Evolutionary conservation across 179 eudicot species (phyloP), one percentile per base, ranked within the genome.

Genomic region (Drosera spatulata): DNA sequence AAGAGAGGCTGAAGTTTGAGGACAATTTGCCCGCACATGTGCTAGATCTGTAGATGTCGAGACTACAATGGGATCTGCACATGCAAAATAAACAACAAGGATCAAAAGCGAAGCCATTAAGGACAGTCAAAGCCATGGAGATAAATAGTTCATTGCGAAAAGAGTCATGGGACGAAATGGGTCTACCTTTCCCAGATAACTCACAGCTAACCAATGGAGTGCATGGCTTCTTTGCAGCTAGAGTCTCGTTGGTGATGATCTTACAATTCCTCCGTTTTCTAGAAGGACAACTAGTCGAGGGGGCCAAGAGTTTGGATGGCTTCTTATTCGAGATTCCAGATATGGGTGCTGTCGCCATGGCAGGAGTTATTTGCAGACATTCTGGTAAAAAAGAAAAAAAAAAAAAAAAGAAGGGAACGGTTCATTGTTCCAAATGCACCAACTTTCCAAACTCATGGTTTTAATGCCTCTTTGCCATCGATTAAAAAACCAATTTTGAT

Each of bases 211-310:
- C 67, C 50, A 63, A 9, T 37, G 72, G 64, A 50, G 57, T 66
- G 45, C 85, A 78, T 48, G 81, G 46, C 67, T 73, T 84, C 77
- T 91, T 91, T 40, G 84, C 70, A 49, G 69, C 56, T 45, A 59
- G 57, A 48, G 77, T 69, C 44, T 61, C 75, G 58, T 70, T 72
- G 13, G 66, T 48, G 41, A 66, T 57, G 64, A 67, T 76, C 67
- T 65, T 84, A 42, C 65, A 69, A 61, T 61, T 68, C 63, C 70
- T 91, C 58, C 82, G 68, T 71, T 85, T 88, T 66, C 83, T 85
- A 9, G 79, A 53, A 64, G 75, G 70, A 12, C 33, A 22, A 22
- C 33, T 22, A 0, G 33, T 22, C 33, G 33, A 22, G 33, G 33
- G 33, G 33, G 33, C 33, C 33, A 22, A 22, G 33, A 22, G 33